phyloP scores from a whole-genome alignment of 345 rosid species.

The Eucalyptus cloeziana region DNA sequence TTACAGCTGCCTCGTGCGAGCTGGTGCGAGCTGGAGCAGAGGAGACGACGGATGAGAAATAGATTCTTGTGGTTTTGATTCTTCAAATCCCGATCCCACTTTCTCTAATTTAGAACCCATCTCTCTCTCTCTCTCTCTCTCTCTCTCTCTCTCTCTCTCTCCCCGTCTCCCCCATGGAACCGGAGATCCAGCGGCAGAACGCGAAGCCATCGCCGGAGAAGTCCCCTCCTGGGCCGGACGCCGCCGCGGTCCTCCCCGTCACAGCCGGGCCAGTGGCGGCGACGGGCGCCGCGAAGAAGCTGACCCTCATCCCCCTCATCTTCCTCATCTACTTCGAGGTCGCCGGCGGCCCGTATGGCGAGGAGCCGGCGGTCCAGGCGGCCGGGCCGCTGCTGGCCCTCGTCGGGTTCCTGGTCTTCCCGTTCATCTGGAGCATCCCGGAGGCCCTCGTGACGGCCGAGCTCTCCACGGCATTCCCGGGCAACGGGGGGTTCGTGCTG shows the following conservation, averaged over 20 bases:
- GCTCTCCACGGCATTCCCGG: constrained; percentile 80
- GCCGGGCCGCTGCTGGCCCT: constrained; percentile 64
- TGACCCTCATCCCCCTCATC: constrained; percentile 62
- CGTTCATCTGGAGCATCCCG: constrained; percentile 83
- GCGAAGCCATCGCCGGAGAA: background rate
- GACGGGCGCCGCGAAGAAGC: constrained; percentile 12
- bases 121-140: too few species aligned
- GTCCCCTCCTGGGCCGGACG: background rate
- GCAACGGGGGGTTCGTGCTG: constrained; percentile 76
- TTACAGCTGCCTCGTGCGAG: background rate
- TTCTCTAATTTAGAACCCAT: too few species aligned
- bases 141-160: background rate
- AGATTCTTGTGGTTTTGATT: background rate
- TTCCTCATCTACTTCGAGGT: constrained; percentile 89
- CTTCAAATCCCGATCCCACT: too few species aligned
- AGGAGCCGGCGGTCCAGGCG: constrained; percentile 67
- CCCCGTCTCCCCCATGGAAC: background rate
- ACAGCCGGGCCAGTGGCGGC: background rate
- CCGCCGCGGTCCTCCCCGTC: background rate
- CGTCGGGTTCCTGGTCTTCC: constrained; percentile 63
- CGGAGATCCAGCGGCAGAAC: background rate
- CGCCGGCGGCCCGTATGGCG: constrained; percentile 78
- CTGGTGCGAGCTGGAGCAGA: background rate
- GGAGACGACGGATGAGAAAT: background rate
- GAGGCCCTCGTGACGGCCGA: constrained; percentile 87